Conservation (phyloP, 148 eudicot species). For the Chenopodium suecicum region DNA sequence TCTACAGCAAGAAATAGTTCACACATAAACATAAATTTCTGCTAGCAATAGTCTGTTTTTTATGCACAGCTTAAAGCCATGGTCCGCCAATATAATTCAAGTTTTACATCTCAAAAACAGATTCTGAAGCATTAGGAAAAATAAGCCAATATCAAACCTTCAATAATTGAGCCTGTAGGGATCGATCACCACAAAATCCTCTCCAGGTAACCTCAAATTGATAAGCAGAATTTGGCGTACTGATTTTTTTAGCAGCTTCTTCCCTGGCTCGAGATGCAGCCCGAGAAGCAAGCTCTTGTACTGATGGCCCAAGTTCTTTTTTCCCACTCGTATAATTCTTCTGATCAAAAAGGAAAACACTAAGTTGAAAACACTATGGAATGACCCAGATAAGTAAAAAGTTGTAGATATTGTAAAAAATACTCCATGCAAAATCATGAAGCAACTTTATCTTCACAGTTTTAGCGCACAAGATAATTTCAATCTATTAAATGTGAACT, state of each 20-base stretch:
- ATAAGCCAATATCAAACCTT: slow-evolving; percentile 47
- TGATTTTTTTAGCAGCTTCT: slow-evolving; percentile 80
- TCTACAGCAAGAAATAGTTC: neutral
- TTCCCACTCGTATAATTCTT: slow-evolving; percentile 35
- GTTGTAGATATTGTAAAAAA: neutral
- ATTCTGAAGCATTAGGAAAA: neutral
- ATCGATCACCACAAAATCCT: slow-evolving; percentile 72
- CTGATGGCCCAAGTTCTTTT: slow-evolving; percentile 55
- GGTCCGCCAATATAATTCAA: neutral
- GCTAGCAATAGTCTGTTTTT: neutral
- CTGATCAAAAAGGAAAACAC: slow-evolving; percentile 21
- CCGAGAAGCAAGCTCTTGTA: slow-evolving; percentile 86
- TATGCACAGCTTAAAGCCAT: neutral
- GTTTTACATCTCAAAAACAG: slow-evolving; percentile 5
- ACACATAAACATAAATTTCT: neutral
- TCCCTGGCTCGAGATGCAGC: slow-evolving; percentile 78
- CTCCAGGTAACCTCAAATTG: slow-evolving; percentile 91
- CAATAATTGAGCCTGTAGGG: slow-evolving; percentile 69
- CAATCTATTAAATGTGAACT: neutral
- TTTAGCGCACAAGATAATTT: slow-evolving; percentile 1
- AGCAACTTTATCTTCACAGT: neutral
- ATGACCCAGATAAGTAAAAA: neutral
- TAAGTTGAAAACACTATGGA: neutral
- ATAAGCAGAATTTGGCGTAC: slow-evolving; percentile 81
- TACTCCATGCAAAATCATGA: neutral